Conservation (phyloP, 257 asterid genomes). For the Parsonsia alboflavescens region DNA sequence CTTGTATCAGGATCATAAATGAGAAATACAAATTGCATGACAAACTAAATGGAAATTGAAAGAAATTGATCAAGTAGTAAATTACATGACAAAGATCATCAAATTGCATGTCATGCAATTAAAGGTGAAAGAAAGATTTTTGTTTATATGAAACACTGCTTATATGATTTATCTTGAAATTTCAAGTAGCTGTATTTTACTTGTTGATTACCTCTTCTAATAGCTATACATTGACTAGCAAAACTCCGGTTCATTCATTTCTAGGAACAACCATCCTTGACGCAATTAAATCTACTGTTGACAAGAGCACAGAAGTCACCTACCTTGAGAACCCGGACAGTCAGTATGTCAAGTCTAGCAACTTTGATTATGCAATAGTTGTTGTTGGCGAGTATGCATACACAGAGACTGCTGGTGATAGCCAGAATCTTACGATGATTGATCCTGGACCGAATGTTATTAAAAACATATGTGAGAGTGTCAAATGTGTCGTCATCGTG, state of each 20-base stretch:
- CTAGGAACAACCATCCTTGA: slow-evolving; percentile 77
- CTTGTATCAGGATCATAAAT: neutral
- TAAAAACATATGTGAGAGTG: slow-evolving; percentile 47
- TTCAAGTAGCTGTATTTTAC: neutral
- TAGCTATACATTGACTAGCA: neutral
- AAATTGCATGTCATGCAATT: neutral
- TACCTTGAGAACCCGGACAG: slow-evolving; percentile 59
- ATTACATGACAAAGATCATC: no score
- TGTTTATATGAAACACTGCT: neutral
- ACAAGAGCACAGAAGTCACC: slow-evolving; percentile 47
- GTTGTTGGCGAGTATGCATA: slow-evolving; percentile 78
- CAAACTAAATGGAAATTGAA: neutral
- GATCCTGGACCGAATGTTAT: slow-evolving; percentile 73
- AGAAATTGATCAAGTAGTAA: neutral
- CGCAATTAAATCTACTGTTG: slow-evolving; percentile 62
- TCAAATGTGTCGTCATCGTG: slow-evolving; percentile 58
- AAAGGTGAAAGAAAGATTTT: neutral
- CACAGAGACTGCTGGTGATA: slow-evolving; percentile 74
- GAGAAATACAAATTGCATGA: neutral
- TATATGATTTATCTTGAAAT: neutral
- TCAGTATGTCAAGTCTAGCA: slow-evolving; percentile 45
- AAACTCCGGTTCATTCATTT: slow-evolving; percentile 16
- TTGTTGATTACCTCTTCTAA: neutral
- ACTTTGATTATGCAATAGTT: slow-evolving; percentile 63
- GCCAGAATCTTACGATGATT: slow-evolving; percentile 55